Conservation (phyloP, 2,329 filamentous ascomycete genomes). For the Sclerotinia nivalis region DNA sequence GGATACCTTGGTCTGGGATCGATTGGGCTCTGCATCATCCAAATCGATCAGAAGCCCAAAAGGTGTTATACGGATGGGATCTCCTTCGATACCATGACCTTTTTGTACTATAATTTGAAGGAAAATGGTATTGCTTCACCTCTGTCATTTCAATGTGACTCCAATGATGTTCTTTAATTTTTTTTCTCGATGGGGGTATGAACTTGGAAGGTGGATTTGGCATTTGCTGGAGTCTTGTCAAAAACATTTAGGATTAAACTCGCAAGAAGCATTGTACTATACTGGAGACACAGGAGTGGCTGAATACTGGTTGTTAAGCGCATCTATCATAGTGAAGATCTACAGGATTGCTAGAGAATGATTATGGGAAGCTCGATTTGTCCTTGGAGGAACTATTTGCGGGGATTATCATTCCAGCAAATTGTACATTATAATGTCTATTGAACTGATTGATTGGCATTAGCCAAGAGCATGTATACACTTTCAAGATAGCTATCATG, state of each 20-base stretch:
- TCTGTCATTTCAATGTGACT: neutral
- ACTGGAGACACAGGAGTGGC: neutral
- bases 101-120: neutral
- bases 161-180: neutral
- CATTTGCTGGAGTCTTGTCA: neutral
- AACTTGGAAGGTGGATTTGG: neutral
- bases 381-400: neutral
- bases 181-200: neutral
- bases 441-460: neutral
- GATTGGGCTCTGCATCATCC: neutral
- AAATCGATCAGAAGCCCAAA: too few relatives aligned
- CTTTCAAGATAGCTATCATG: neutral
- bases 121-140: neutral
- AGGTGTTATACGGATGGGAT: neutral
- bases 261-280: neutral
- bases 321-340: neutral
- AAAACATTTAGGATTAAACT: neutral
- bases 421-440: neutral
- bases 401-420: neutral
- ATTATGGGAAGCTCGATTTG: neutral
- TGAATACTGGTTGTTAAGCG: neutral
- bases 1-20: neutral
- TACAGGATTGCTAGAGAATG: too few relatives aligned
- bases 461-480: neutral
- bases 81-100: neutral